These are phyloP conservation scores for Paramecium sonneborni DNA, from an alignment of 73 alveolate genomes.

Conservation along the genomic window DNA sequence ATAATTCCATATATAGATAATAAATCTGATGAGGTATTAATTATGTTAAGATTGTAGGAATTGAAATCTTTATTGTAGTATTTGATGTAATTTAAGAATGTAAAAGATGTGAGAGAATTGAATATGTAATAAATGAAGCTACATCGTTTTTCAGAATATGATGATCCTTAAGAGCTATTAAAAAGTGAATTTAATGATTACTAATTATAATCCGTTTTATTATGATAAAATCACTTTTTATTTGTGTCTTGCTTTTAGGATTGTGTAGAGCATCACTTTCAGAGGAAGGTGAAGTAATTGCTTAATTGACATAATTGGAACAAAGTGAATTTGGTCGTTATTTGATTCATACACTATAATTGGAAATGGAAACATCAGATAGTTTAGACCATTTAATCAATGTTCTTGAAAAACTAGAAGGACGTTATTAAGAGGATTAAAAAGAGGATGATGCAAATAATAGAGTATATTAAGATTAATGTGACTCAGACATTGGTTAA, in stretches of 20 bases:
- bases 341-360: neutral
- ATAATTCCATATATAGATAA: slow-evolving; percentile 81
- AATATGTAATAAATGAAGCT: slow-evolving; percentile 2
- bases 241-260: slow-evolving; percentile 20
- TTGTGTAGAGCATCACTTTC: neutral
- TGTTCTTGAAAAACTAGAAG: neutral
- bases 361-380: slow-evolving; percentile 55
- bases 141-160: slow-evolving; percentile 43
- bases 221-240: neutral
- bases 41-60: neutral
- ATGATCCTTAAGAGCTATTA: slow-evolving; percentile 45
- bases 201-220: slow-evolving; percentile 52
- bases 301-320: neutral
- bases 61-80: slow-evolving; percentile 35
- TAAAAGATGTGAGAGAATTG: slow-evolving; percentile 50
- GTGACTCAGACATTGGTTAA: slow-evolving; percentile 33
- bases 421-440: slow-evolving; percentile 17
- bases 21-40: slow-evolving; percentile 69
- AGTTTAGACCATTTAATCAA: slow-evolving; percentile 19
- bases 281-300: slow-evolving; percentile 32
- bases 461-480: neutral
- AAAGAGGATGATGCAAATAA: slow-evolving; percentile 54
- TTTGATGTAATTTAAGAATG: slow-evolving; percentile 24
- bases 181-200: slow-evolving; percentile 40
- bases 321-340: slow-evolving; percentile 20